Percentiles rank a stretch among this genome's conserved stretches.
These are phyloP conservation scores for Fonsecaea erecta DNA, from an alignment of 2,329 filamentous ascomycete genomes.

Conservation along the genomic window DNA sequence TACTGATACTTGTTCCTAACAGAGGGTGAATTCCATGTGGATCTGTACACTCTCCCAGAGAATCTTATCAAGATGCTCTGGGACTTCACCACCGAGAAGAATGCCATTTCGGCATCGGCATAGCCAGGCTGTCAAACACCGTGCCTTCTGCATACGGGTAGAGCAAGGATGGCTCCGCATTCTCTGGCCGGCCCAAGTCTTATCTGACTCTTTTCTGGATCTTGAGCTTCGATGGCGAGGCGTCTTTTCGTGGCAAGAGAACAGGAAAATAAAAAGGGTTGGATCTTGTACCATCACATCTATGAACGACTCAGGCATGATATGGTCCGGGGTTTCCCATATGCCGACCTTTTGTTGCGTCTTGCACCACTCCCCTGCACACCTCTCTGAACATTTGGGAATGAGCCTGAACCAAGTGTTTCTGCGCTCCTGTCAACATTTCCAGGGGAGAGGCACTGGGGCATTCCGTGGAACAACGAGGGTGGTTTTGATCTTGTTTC, in stretches of 20 bases:
- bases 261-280: neutral
- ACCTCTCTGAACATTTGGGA: neutral
- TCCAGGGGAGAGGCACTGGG: neutral
- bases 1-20: slow-evolving; percentile 35
- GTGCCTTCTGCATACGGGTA: neutral
- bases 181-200: neutral
- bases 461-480: neutral
- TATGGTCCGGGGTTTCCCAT: slow-evolving; percentile 2
- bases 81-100: slow-evolving; percentile 71
- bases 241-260: neutral
- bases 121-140: slow-evolving; percentile 14
- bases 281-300: slow-evolving; percentile 23
- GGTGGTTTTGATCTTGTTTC: neutral
- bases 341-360: neutral
- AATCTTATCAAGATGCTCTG: slow-evolving; percentile 88
- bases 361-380: neutral
- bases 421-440: neutral
- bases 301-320: slow-evolving; percentile 1
- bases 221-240: neutral
- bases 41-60: slow-evolving; percentile 96
- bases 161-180: neutral
- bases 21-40: slow-evolving; percentile 98
- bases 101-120: slow-evolving; percentile 33
- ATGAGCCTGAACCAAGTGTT: neutral
- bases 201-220: slow-evolving; percentile 10